These are phyloP conservation scores for Onygenales sp. DNA, from an alignment of 2,329 filamentous ascomycete species.

Conservation along the genomic window DNA sequence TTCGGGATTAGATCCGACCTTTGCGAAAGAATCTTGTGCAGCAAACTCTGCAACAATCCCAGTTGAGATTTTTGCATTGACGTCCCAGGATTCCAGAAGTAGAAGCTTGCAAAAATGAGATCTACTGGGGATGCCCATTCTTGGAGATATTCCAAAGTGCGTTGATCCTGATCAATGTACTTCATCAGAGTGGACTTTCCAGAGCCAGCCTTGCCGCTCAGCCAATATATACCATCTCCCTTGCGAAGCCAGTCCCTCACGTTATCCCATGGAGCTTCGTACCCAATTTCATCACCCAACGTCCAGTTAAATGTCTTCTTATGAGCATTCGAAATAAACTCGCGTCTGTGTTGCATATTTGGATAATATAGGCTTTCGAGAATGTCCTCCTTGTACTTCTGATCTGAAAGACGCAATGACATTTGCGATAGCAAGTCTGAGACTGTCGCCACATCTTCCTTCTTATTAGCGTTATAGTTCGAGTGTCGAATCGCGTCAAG, in stretches of 20 bases:
- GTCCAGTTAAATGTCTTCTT: conserved; percentile 14
- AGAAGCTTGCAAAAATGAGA: conserved; percentile 28
- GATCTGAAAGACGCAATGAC: neutral
- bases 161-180: conserved; percentile 23
- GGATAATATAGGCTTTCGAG: neutral
- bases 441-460: neutral
- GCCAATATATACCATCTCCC: conserved; percentile 23
- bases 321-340: conserved; percentile 9
- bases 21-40: conserved; percentile 27
- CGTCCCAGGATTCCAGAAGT: conserved; percentile 34
- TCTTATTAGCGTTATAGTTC: neutral
- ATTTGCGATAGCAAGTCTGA: neutral
- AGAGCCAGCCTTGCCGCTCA: conserved; percentile 38
- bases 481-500: neutral
- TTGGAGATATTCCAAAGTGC: conserved; percentile 18
- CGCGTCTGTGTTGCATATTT: conserved; percentile 4
- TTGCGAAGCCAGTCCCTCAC: conserved; percentile 16
- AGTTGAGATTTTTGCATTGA: conserved; percentile 31
- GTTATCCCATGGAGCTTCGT: neutral
- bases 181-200: conserved; percentile 43
- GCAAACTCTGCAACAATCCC: conserved; percentile 28
- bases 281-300: neutral
- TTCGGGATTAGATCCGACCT: conserved; percentile 21
- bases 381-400: conserved; percentile 1
- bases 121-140: conserved; percentile 24